Conservation (phyloP, 2,329 filamentous ascomycete genomes). For the Microdochium trichocladiopsis region DNA sequence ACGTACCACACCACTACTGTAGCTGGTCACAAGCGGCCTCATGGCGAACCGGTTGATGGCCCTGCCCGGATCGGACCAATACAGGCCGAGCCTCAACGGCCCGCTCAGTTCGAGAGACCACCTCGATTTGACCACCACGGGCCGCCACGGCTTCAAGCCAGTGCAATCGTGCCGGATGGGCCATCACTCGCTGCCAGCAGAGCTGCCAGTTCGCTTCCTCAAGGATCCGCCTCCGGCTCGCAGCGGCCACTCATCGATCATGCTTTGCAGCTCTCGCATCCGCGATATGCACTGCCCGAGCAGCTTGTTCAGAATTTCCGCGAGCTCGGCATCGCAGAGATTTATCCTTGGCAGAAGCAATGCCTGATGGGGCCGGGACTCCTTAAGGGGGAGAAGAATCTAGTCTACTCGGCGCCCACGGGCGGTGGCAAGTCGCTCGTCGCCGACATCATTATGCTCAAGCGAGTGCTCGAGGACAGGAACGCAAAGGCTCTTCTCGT, state of each 20-base stretch:
- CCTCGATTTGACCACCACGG: background rate
- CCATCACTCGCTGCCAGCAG: conserved; percentile 51
- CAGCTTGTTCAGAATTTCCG: conserved; percentile 58
- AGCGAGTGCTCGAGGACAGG: conserved; percentile 56
- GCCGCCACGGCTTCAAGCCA: conserved; percentile 27
- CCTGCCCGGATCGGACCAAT: conserved; percentile 9
- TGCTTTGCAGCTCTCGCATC: conserved; percentile 54
- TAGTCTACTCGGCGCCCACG: conserved; percentile 76
- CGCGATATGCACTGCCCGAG: conserved; percentile 54
- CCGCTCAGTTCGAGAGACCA: conserved; percentile 8
- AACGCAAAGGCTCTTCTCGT: conserved; percentile 64
- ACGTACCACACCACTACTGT: conserved; percentile 29
- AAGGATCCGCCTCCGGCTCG: conserved; percentile 38
- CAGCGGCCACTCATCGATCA: conserved; percentile 31
- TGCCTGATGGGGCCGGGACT: conserved; percentile 64
- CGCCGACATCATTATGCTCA: conserved; percentile 67
- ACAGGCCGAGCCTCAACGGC: conserved; percentile 13
- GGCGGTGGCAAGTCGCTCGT: conserved; percentile 74
- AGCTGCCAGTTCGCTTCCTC: conserved; percentile 27
- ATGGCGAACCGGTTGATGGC: conserved; percentile 10
- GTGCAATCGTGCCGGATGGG: conserved; percentile 37
- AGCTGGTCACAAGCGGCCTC: conserved; percentile 41
- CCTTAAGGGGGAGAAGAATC: conserved; percentile 56
- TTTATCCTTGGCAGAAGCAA: conserved; percentile 75
- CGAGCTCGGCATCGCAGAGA: conserved; percentile 59